Percentiles rank a stretch among this genome's conserved stretches.
Evolutionary conservation across 2,329 filamentous ascomycete species (phyloP).

Genomic region (Alternaria sp.): DNA sequence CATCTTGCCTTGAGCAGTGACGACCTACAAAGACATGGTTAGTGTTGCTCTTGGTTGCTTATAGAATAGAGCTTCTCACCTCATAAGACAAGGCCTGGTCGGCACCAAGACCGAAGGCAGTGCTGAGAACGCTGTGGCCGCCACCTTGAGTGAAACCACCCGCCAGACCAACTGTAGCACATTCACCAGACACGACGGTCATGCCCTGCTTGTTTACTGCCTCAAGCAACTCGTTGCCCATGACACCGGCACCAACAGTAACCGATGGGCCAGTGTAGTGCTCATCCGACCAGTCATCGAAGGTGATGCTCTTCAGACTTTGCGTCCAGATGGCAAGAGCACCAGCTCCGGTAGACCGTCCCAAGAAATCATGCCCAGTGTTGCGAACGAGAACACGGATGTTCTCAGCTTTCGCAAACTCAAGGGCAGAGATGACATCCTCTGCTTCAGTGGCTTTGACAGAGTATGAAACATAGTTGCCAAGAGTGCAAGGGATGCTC

Average conservation of each 20-base stretch:
- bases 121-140: constrained; percentile 39
- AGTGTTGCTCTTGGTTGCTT: not conserved
- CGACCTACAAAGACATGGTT: constrained; percentile 39
- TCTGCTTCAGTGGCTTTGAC: constrained; percentile 38
- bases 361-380: constrained; percentile 39
- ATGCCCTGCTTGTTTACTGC: constrained; percentile 30
- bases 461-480: constrained; percentile 44
- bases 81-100: constrained; percentile 44
- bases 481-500: constrained; percentile 20
- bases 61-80: constrained; percentile 19
- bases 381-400: constrained; percentile 36
- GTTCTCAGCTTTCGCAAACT: constrained; percentile 37
- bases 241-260: constrained; percentile 41
- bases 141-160: constrained; percentile 46
- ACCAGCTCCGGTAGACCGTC: constrained; percentile 41
- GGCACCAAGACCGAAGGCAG: constrained; percentile 37
- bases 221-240: constrained; percentile 35
- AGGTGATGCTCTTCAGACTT: constrained; percentile 33
- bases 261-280: constrained; percentile 39
- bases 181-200: constrained; percentile 41
- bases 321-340: constrained; percentile 44
- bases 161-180: constrained; percentile 44
- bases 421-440: constrained; percentile 22
- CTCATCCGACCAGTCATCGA: constrained; percentile 31
- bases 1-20: constrained; percentile 42